Evolutionary conservation across 1,139 yeast genomes (phyloP), one percentile per base, ranked within the genome.

Genomic region (Magnusiomyces fungicola): DNA sequence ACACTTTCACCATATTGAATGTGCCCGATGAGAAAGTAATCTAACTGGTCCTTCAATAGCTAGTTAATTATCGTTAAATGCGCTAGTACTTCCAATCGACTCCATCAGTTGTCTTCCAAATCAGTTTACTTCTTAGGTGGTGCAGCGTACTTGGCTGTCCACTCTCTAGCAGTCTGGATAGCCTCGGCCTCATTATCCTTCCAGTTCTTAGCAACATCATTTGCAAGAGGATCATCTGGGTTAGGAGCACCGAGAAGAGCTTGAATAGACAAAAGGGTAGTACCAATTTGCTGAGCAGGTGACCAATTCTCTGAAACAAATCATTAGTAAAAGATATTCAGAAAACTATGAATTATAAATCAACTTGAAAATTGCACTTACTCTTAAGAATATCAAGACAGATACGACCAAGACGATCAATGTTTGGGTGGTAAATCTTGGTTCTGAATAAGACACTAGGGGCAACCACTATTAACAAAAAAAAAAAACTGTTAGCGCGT

Each of bases 121-220:
- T n/a, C n/a, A 27, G 30, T 27, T 34, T 34, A n/a, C 30, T 46
- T 45, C 49, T 56, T 54, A 23, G 45, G 34, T n/a, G n/a, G n/a
- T 34, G 51, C 50, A 24, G 94, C 95, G 65, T 78, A 88, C 62
- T 73, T 70, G 52, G 66, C 68, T 0, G 97, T 90, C 97, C 97
- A 90, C 58, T 83, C 83, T 61, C 72, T 76, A n/a, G 97, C 97
- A 25, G 85, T 89, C 27, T 72, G 77, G 50, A 88, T 81, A 22
- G 97, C 97, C 55, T 74, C 74, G 49, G 76, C 72, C 67, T 89
- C 95, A 61, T 92, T 81, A 56, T 80, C 83, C 63, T 90, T 85
- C 97, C 98, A 92, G 59, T 84, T 92, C 58, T 88, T 90, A 2
- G 98, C 98, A 40, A 92, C 98, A 59, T 92, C 98, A 62, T 92